phyloP scores from a whole-genome alignment of 768 basidiomycete species.

The Tulasnella sp. region DNA sequence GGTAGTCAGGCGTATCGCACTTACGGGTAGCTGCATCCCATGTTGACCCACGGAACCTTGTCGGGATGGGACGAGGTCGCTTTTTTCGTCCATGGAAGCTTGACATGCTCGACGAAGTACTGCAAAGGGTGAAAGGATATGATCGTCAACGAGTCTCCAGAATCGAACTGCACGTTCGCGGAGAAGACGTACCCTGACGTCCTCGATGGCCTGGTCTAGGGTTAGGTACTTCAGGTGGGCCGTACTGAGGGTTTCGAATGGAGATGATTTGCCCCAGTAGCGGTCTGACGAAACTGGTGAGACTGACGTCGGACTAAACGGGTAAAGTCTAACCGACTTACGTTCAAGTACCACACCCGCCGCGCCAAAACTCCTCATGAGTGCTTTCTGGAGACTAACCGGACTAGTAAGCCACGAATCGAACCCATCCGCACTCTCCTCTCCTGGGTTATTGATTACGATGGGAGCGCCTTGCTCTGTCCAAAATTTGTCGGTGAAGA shows the following conservation, averaged over 20 bases:
- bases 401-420: neutral
- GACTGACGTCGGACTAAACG: no score
- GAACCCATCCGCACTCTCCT: conserved; percentile 21
- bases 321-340: neutral
- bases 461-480: conserved; percentile 22
- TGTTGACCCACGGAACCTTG: conserved; percentile 13
- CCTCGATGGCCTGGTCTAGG: conserved; percentile 25
- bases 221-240: conserved; percentile 12
- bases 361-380: conserved; percentile 26
- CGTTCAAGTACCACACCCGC: conserved; percentile 33
- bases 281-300: conserved; percentile 16
- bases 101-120: conserved; percentile 29
- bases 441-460: conserved; percentile 29
- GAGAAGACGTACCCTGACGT: neutral
- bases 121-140: neutral
- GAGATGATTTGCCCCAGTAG: conserved; percentile 30
- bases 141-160: neutral
- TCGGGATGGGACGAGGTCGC: neutral
- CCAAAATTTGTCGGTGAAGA: conserved; percentile 22
- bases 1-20: no score
- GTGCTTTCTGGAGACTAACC: neutral
- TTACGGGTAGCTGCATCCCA: conserved; percentile 30
- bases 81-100: conserved; percentile 12
- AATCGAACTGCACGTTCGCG: neutral
- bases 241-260: neutral